Base-by-base conservation (phyloP, 306 rosid species). In the Trifolium repens region DNA sequence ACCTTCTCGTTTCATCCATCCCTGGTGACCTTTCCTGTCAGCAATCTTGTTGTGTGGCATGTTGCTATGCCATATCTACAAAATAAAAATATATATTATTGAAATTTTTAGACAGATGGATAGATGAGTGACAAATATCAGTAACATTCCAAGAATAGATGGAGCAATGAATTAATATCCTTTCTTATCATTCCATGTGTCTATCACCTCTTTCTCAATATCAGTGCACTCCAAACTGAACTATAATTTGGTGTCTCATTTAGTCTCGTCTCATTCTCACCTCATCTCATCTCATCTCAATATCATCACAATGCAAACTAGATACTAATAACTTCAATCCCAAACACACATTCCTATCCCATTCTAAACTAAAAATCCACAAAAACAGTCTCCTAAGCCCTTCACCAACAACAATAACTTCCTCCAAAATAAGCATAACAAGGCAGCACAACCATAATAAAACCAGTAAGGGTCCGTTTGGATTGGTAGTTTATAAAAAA, bases 1-100 rank as follows among this genome's bases (percentile, higher is more conserved):
- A 66, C 96, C 98, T 78, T 94, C 97, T 82, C 68, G 83, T 79
- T 90, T 91, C 98, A 94, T 91, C 98, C 98, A 94, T 72, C 98
- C 97, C 74, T 91, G 97, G 81, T 94, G 97, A 82, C 97, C 98
- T 85, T 94, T 94, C 87, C 98, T 83, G 78, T 94, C 98, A 8
- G 96, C 98, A 59, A 94, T 90, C 87, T 94, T 94, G 83, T 86
- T 86, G 89, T 94, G 85, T 59, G 98, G 98, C 97, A 91, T 91
- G 87, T 94, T 94, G 84, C 68, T 47, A 69, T 94, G 89, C 97
- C 98, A 94, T 79, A 91, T 91, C 98, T 94, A 86, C 82, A 79
- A 62, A 75, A 24, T 66, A 57, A n/a, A 72, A 50, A 65, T 22
- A 30, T 30, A 30, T 27, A 72, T 54, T 24, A 69, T 54, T 24